Evolutionary conservation across 495 filamentous ascomycete genomes (phyloP).

Genomic region (Tuber umbilicatum): DNA sequence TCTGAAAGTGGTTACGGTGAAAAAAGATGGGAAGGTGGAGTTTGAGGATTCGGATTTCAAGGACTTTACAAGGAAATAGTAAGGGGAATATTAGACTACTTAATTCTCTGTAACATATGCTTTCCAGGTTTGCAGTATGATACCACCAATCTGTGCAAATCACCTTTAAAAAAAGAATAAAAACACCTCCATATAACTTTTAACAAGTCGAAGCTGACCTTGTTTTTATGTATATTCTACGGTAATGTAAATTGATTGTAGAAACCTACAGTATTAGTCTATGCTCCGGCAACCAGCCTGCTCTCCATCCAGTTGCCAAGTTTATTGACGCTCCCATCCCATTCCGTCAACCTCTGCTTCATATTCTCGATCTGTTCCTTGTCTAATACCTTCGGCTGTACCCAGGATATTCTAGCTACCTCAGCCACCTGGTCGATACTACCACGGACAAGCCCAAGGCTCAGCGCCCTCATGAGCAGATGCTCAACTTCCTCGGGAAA

Average conservation of each 20-base stretch:
- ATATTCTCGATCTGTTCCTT: slow-evolving; percentile 94
- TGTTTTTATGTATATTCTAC: neutral
- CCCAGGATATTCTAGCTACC: slow-evolving; percentile 94
- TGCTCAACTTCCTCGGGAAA: slow-evolving; percentile 88
- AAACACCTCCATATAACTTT: neutral
- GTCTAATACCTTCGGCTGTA: slow-evolving; percentile 95
- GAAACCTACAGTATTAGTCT: slow-evolving; percentile 1
- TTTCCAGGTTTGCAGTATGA: neutral
- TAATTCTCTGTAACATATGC: slow-evolving; percentile 24
- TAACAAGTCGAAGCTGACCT: neutral
- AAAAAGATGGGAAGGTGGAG: slow-evolving; percentile 60
- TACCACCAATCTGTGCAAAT: neutral
- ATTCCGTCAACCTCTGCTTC: slow-evolving; percentile 78
- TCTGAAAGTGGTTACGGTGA: slow-evolving; percentile 55
- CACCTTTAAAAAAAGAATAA: neutral
- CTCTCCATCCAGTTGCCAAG: slow-evolving; percentile 41
- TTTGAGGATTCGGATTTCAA: slow-evolving; percentile 57
- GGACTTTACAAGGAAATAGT: slow-evolving; percentile 43
- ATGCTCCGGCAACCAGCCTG: slow-evolving; percentile 24
- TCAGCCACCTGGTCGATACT: slow-evolving; percentile 95
- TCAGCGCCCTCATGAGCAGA: slow-evolving; percentile 96
- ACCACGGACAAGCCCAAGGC: slow-evolving; percentile 78
- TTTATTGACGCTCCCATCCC: slow-evolving; percentile 91
- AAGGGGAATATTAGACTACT: neutral
- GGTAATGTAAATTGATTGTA: neutral